Evolutionary conservation across 805 yeast genomes (phyloP).

Genomic region (Ogataea neopini): DNA sequence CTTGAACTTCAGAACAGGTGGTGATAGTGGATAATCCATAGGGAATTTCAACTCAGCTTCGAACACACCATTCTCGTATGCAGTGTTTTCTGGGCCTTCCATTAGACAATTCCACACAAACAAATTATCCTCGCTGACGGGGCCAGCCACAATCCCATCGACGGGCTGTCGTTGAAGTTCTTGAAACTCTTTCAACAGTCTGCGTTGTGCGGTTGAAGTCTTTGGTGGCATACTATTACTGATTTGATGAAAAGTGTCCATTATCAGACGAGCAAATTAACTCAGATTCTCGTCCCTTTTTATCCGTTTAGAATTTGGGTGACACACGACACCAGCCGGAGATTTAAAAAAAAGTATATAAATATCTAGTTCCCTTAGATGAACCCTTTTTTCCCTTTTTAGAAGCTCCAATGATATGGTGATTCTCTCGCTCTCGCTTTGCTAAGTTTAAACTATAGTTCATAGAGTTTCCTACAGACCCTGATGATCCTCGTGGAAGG

Average conservation of each 20-base stretch:
- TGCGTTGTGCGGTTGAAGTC: constrained; percentile 63
- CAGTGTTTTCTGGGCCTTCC: constrained; percentile 55
- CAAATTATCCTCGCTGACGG: constrained; percentile 59
- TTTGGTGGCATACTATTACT: constrained; percentile 26
- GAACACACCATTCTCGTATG: constrained; percentile 59
- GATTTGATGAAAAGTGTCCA: no score
- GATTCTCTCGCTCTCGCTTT: background rate
- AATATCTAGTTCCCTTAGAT: background rate
- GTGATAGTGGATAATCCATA: constrained; percentile 54
- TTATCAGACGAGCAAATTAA: constrained; percentile 2
- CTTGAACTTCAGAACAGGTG: constrained; percentile 63
- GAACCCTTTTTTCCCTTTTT: background rate
- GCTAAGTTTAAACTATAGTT: background rate
- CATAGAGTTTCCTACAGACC: background rate
- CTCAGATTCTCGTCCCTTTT: background rate
- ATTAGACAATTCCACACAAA: constrained; percentile 55
- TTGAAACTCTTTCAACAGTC: constrained; percentile 86
- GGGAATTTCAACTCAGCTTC: constrained; percentile 48
- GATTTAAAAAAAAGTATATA: background rate
- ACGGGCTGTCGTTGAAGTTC: constrained; percentile 86
- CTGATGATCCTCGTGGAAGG: constrained; percentile 77
- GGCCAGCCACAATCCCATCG: constrained; percentile 95
- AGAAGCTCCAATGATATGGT: background rate
- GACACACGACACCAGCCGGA: background rate
- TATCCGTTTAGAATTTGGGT: background rate